phyloP scores from a whole-genome alignment of 2,329 filamentous ascomycete species.

The Neofusicoccum ribis region DNA sequence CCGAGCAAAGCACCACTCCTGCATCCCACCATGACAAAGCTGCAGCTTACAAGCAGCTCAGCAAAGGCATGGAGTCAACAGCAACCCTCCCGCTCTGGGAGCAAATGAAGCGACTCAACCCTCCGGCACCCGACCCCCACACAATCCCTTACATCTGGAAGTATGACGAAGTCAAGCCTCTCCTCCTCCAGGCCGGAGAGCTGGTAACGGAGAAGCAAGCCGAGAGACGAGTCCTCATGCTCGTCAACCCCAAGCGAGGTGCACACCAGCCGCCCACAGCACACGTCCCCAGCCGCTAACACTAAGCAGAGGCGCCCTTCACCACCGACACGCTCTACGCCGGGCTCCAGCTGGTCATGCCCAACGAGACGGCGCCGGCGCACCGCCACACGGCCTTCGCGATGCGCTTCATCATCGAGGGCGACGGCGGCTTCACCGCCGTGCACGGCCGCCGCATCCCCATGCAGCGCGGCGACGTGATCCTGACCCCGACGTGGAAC shows the following conservation, averaged over 20 bases:
- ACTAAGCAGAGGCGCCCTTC: constrained; percentile 49
- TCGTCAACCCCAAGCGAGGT: constrained; percentile 39
- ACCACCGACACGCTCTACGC: constrained; percentile 61
- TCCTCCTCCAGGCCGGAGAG: constrained; percentile 38
- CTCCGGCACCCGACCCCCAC: constrained; percentile 48
- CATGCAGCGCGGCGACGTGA: constrained; percentile 56
- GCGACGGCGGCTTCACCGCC: constrained; percentile 53
- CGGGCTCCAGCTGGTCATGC: constrained; percentile 58
- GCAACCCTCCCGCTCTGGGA: constrained; percentile 46
- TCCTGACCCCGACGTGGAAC: constrained; percentile 60
- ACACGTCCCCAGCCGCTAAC: neutral
- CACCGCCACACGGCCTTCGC: constrained; percentile 60
- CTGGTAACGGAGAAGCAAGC: constrained; percentile 40
- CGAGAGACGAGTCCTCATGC: constrained; percentile 43
- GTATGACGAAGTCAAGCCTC: constrained; percentile 39
- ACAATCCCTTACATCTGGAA: constrained; percentile 41
- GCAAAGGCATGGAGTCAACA: constrained; percentile 20
- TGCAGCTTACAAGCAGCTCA: neutral
- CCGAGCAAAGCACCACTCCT: neutral
- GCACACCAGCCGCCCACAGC: neutral
- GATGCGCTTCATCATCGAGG: constrained; percentile 55
- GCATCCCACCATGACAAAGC: neutral
- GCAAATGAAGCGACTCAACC: constrained; percentile 51
- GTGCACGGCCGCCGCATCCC: constrained; percentile 56
- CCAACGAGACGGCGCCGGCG: constrained; percentile 56